phyloP scores from a whole-genome alignment of 768 basidiomycete genomes.

The Leccinum imitatum region DNA sequence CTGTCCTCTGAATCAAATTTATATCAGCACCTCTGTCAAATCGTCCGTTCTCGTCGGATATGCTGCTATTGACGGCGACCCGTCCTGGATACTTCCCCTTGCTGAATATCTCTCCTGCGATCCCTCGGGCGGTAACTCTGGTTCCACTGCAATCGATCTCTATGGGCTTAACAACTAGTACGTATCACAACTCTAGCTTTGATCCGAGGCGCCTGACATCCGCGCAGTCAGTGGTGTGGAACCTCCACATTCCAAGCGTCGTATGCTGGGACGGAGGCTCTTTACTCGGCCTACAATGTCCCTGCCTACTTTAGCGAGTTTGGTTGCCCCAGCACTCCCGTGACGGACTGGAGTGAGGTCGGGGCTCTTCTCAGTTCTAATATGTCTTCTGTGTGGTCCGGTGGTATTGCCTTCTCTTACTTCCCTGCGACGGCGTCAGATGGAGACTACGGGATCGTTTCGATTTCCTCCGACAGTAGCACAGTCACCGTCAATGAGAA shows the following conservation, averaged over 20 bases:
- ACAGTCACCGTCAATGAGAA: slow-evolving; percentile 70
- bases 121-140: slow-evolving; percentile 49
- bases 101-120: slow-evolving; percentile 85
- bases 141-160: slow-evolving; percentile 69
- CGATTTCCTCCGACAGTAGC: slow-evolving; percentile 59
- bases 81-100: slow-evolving; percentile 60
- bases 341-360: slow-evolving; percentile 75
- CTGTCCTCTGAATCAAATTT: neutral
- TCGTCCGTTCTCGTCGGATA: slow-evolving; percentile 78
- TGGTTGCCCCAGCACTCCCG: slow-evolving; percentile 67
- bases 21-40: slow-evolving; percentile 55
- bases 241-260: slow-evolving; percentile 52
- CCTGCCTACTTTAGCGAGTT: slow-evolving; percentile 91
- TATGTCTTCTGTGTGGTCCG: slow-evolving; percentile 82
- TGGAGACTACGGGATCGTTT: slow-evolving; percentile 86
- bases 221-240: slow-evolving; percentile 79
- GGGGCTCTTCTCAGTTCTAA: slow-evolving; percentile 66
- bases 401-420: slow-evolving; percentile 87
- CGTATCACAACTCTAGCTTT: slow-evolving; percentile 28
- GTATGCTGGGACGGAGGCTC: slow-evolving; percentile 54
- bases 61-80: slow-evolving; percentile 75
- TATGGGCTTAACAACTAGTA: slow-evolving; percentile 89
- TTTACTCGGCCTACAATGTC: slow-evolving; percentile 67
- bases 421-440: slow-evolving; percentile 75
- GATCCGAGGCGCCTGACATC: slow-evolving; percentile 3